Percentiles rank a stretch among this genome's conserved stretches.
These are phyloP conservation scores for peach (Prunus persica) DNA, from an alignment of 306 rosid genomes.

Conservation along the genomic window Prunus_persica_NCBIv2 NC_034015.1:17561001-17561500, in stretches of 20 bases:
- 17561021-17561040: background rate
- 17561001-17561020: background rate
- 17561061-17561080: background rate
- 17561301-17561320: background rate
- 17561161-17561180: conserved; percentile 63
- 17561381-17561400: conserved; percentile 5
- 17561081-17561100: background rate
- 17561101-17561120: background rate
- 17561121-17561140: background rate
- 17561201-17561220: conserved; percentile 69
- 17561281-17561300: background rate
- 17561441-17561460: background rate
- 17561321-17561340: background rate
- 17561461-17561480: background rate
- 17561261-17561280: conserved; percentile 11
- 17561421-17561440: conserved; percentile 9
- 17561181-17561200: conserved; percentile 77
- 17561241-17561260: conserved; percentile 12
- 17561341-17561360: background rate
- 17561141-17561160: conserved; percentile 23
- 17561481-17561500: conserved; percentile 10
- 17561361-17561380: background rate
- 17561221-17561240: conserved; percentile 16
- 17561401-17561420: conserved; percentile 16
- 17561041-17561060: background rate